phyloP scores from a whole-genome alignment of 257 asterid species.

The Parsonsia alboflavescens region DNA sequence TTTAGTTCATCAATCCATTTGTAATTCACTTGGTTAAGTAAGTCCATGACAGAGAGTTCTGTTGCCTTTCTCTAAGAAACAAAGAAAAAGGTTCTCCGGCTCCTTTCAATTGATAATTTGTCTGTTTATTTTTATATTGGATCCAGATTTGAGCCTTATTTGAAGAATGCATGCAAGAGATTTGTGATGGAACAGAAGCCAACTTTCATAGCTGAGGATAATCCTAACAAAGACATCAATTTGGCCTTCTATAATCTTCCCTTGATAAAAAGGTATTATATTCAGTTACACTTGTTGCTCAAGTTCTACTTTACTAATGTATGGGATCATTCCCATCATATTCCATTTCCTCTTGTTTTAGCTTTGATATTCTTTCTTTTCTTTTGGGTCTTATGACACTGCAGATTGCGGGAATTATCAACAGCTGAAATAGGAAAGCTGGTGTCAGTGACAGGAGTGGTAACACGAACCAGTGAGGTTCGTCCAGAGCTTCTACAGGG shows the following conservation, averaged over 20 bases:
- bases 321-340: not conserved
- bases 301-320: not conserved
- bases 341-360: not conserved
- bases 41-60: not conserved
- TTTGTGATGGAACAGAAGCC: constrained; percentile 79
- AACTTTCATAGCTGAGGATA: constrained; percentile 65
- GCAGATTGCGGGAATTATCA: constrained; percentile 72
- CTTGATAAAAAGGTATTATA: constrained; percentile 47
- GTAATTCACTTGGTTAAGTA: not conserved
- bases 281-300: not conserved
- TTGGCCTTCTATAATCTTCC: constrained; percentile 92
- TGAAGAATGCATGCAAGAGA: constrained; percentile 87
- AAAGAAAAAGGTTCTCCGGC: not conserved
- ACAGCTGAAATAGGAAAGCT: constrained; percentile 85
- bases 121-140: not conserved
- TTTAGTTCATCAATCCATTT: not conserved
- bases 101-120: not conserved
- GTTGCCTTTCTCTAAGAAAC: not conserved
- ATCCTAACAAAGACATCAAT: constrained; percentile 73
- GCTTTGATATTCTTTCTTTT: not conserved
- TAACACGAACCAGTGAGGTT: constrained; percentile 94
- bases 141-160: constrained; percentile 54
- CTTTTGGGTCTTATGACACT: not conserved
- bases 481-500: constrained; percentile 93
- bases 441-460: constrained; percentile 91